Percentiles rank a stretch among this genome's conserved stretches.
Conservation (phyloP, 805 yeast genomes). For the Saccharomycopsis fermentans region DNA sequence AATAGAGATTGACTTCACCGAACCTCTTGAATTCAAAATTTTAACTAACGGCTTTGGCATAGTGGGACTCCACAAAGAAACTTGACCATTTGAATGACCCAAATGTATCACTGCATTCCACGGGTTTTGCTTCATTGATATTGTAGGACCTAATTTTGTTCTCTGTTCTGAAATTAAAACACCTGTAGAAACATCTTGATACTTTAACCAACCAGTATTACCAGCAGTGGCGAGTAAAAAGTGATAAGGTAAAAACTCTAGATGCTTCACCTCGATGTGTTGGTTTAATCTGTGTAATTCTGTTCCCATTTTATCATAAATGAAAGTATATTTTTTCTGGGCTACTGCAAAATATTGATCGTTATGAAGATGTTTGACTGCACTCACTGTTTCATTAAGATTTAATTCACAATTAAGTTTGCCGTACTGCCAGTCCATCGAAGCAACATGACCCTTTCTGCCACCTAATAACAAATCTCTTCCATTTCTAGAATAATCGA, state of each 20-base stretch:
- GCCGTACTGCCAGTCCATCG: conserved; percentile 93
- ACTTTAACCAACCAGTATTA: conserved; percentile 76
- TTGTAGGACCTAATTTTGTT: conserved; percentile 86
- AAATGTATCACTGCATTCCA: conserved; percentile 93
- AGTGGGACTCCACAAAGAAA: conserved; percentile 87
- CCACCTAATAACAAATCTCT: conserved; percentile 81
- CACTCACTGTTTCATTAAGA: conserved; percentile 80
- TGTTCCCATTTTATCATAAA: conserved; percentile 83
- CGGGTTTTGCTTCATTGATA: conserved; percentile 81
- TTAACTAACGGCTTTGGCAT: conserved; percentile 80
- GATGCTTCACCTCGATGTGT: conserved; percentile 72
- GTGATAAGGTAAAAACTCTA: conserved; percentile 91
- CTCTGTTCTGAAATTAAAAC: conserved; percentile 69
- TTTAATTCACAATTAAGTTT: conserved; percentile 70
- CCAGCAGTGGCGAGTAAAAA: conserved; percentile 83
- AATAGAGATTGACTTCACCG: conserved; percentile 73
- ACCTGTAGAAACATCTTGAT: conserved; percentile 95
- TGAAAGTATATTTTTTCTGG: conserved; percentile 87
- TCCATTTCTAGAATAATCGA: conserved; percentile 83
- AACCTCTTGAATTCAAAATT: conserved; percentile 74
- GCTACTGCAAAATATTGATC: conserved; percentile 95
- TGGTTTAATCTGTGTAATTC: conserved; percentile 88
- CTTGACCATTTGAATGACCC: conserved; percentile 90
- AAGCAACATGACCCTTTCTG: conserved; percentile 86
- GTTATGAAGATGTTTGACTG: conserved; percentile 82